Evolutionary conservation across 179 eudicot species (phyloP).

Genomic region (Sideroxylon spinosum): DNA sequence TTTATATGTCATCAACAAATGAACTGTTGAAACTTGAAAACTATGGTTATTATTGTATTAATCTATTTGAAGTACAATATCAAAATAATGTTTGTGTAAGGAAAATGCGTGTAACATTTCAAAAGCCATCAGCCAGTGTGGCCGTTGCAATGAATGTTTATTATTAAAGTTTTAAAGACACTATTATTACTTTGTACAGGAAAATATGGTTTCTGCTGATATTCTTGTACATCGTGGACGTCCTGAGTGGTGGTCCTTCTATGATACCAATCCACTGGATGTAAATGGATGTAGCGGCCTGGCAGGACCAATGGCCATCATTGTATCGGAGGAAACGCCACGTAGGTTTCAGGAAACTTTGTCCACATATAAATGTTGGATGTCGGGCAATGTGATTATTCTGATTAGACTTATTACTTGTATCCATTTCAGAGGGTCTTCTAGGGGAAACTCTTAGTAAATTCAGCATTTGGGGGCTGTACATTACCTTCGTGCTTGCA

Average conservation of each 20-base stretch:
- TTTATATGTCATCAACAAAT: background rate
- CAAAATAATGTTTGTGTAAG: background rate
- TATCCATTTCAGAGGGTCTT: conserved; percentile 63
- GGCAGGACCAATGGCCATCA: conserved; percentile 78
- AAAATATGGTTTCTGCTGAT: conserved; percentile 61
- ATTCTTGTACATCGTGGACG: conserved; percentile 51
- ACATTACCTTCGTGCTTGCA: conserved; percentile 94
- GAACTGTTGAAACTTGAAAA: background rate
- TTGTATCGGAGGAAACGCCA: conserved; percentile 95
- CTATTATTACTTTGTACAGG: conserved; percentile 24
- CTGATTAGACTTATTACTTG: background rate
- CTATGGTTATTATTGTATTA: background rate
- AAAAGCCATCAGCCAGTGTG: background rate
- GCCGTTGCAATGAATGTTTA: background rate
- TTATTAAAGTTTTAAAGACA: background rate
- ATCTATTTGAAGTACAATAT: background rate
- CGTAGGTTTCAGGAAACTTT: conserved; percentile 51
- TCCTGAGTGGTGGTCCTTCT: conserved; percentile 88
- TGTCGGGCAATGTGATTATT: conserved; percentile 17
- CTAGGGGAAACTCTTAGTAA: conserved; percentile 96
- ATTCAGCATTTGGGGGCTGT: conserved; percentile 97
- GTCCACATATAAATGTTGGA: background rate
- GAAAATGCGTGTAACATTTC: background rate
- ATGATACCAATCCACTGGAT: conserved; percentile 47
- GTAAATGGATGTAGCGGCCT: conserved; percentile 57